A percentile compares a stretch with the other conserved stretches of the same genome.
Conservation (phyloP, 495 filamentous ascomycete genomes). For the Glonium stellatum region DNA sequence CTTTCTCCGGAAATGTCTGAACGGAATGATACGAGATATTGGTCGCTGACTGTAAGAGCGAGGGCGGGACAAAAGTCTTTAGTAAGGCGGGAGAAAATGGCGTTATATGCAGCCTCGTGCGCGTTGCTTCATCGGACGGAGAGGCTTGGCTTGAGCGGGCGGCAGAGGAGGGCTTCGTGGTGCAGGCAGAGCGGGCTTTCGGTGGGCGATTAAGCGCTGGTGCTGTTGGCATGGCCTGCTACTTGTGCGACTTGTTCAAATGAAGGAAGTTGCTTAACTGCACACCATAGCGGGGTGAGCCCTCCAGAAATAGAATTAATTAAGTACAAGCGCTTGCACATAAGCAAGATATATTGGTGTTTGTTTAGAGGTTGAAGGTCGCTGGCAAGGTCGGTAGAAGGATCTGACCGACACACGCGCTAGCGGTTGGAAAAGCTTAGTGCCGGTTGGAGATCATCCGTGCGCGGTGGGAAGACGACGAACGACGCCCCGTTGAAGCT, state of each 20-base stretch:
- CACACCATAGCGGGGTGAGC: neutral
- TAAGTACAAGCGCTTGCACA: conserved; percentile 2
- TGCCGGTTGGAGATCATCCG: neutral
- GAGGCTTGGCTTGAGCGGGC: neutral
- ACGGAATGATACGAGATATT: conserved; percentile 79
- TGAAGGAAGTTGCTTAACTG: neutral
- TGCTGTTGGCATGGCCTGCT: conserved; percentile 2
- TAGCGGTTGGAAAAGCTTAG: conserved; percentile 1
- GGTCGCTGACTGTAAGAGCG: conserved; percentile 57
- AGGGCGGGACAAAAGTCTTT: conserved; percentile 57
- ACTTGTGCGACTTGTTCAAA: neutral
- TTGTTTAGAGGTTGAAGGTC: neutral
- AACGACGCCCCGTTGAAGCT: neutral
- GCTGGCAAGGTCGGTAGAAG: neutral
- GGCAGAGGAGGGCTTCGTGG: neutral
- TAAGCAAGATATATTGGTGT: neutral
- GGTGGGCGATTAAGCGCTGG: conserved; percentile 8
- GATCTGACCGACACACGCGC: neutral
- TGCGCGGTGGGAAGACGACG: neutral
- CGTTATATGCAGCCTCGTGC: conserved; percentile 63
- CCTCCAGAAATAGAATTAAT: conserved; percentile 1
- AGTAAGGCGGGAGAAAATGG: conserved; percentile 71
- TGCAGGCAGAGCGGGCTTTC: neutral
- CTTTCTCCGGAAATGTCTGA: conserved; percentile 79
- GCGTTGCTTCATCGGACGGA: conserved; percentile 4